Evolutionary conservation across 23 red algal genomes (phyloP).

Genomic region (Agarophyton chilense): DNA sequence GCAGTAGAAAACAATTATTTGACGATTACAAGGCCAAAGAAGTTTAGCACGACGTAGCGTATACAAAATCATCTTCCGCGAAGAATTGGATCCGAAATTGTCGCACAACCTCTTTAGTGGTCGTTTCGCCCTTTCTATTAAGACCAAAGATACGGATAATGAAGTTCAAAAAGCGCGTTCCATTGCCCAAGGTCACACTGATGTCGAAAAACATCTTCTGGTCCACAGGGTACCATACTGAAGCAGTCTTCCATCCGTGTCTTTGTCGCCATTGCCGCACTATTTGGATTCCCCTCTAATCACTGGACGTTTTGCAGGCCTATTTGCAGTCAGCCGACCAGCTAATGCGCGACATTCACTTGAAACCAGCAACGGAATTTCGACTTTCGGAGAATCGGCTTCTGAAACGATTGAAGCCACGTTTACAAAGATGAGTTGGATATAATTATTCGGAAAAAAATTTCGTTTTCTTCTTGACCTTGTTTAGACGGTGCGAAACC

Average conservation of each 20-base stretch:
- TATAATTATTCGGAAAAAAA: no score
- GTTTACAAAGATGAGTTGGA: no score
- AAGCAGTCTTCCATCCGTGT: background rate
- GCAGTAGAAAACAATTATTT: background rate
- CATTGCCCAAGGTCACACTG: background rate
- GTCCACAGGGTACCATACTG: background rate
- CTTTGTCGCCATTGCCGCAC: background rate
- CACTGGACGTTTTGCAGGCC: no score
- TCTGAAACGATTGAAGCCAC: no score
- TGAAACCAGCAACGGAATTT: no score
- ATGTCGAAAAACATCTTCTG: background rate
- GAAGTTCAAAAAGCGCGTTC: constrained; percentile 29
- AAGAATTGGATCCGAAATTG: no score
- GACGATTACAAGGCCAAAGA: background rate
- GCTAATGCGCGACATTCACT: no score
- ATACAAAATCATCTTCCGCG: no score
- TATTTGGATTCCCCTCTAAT: constrained; percentile 8
- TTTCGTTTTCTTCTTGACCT: no score
- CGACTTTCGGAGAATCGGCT: no score
- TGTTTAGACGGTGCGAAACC: no score
- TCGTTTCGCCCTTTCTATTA: constrained; percentile 1
- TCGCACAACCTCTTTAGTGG: background rate
- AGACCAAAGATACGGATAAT: constrained; percentile 10
- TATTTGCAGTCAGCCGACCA: no score
- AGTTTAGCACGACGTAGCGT: background rate